Evolutionary conservation across 495 filamentous ascomycete species (phyloP).

Genomic region (Daldinia loculata): DNA sequence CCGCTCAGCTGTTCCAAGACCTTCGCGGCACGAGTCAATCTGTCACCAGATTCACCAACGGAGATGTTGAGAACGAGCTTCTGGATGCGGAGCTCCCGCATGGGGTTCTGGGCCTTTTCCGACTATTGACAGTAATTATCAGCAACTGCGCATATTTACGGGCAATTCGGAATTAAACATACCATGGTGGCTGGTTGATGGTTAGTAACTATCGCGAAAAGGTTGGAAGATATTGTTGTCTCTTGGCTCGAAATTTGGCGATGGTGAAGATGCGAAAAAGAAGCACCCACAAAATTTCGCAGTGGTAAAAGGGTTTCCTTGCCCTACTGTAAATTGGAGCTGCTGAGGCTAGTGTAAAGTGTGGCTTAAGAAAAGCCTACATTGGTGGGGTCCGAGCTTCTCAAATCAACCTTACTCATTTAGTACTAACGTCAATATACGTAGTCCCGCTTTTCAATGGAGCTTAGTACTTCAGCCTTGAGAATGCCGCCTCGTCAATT

Average conservation of each 20-base stretch:
- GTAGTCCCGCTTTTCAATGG: slow-evolving; percentile 13
- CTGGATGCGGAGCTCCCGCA: slow-evolving; percentile 99
- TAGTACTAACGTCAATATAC: slow-evolving; percentile 10
- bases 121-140: slow-evolving; percentile 46
- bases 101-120: slow-evolving; percentile 92
- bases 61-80: slow-evolving; percentile 99
- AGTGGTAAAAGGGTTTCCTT: slow-evolving; percentile 43
- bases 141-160: slow-evolving; percentile 13
- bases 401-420: slow-evolving; percentile 22
- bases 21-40: slow-evolving; percentile 99
- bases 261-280: slow-evolving; percentile 30
- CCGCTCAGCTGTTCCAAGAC: slow-evolving; percentile 99
- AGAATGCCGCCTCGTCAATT: slow-evolving; percentile 40
- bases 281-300: slow-evolving; percentile 42
- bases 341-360: slow-evolving; percentile 31
- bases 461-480: slow-evolving; percentile 40
- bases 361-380: slow-evolving; percentile 23
- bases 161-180: slow-evolving; percentile 9
- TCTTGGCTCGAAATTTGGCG: slow-evolving; percentile 24
- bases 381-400: slow-evolving; percentile 36
- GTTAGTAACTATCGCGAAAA: slow-evolving; percentile 41
- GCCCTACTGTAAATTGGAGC: slow-evolving; percentile 38
- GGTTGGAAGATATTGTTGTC: slow-evolving; percentile 21
- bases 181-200: slow-evolving; percentile 47
- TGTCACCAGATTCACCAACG: slow-evolving; percentile 99